A percentile compares a stretch with the other conserved stretches of the same genome.
phyloP scores from a whole-genome alignment of 495 filamentous ascomycete species.

The Hypomontagnella monticulosa region DNA sequence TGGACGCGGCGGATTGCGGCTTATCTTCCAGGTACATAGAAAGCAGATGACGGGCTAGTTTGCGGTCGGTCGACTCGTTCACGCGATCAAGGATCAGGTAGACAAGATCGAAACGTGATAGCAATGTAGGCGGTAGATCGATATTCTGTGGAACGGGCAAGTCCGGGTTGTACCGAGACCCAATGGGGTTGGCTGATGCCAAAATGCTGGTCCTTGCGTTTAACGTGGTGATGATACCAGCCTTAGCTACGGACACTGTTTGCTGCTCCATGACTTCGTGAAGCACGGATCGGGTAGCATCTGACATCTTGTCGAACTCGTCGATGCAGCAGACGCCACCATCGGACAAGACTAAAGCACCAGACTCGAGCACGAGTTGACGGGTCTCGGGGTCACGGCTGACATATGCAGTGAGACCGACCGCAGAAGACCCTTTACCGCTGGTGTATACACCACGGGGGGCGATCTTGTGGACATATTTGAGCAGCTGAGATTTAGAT shows the following conservation, averaged over 20 bases:
- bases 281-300: conserved; percentile 91
- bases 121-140: conserved; percentile 91
- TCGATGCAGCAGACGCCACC: conserved; percentile 99
- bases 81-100: conserved; percentile 95
- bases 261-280: conserved; percentile 99
- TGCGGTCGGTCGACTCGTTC: conserved; percentile 87
- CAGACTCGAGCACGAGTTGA: conserved; percentile 95
- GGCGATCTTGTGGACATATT: conserved; percentile 97
- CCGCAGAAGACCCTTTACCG: conserved; percentile 95
- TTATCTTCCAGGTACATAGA: conserved; percentile 97
- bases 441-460: conserved; percentile 97
- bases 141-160: conserved; percentile 97
- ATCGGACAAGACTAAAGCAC: conserved; percentile 93
- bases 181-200: conserved; percentile 97
- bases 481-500: conserved; percentile 90
- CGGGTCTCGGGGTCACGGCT: conserved; percentile 94
- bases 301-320: conserved; percentile 99
- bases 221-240: conserved; percentile 97
- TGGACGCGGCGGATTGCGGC: conserved; percentile 79
- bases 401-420: conserved; percentile 98
- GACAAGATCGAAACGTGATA: conserved; percentile 95
- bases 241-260: conserved; percentile 98
- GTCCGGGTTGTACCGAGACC: conserved; percentile 95
- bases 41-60: conserved; percentile 89
- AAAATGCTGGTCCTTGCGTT: conserved; percentile 95